Conservation (phyloP, 257 asterid species). For the Buddleja alternifolia region DNA sequence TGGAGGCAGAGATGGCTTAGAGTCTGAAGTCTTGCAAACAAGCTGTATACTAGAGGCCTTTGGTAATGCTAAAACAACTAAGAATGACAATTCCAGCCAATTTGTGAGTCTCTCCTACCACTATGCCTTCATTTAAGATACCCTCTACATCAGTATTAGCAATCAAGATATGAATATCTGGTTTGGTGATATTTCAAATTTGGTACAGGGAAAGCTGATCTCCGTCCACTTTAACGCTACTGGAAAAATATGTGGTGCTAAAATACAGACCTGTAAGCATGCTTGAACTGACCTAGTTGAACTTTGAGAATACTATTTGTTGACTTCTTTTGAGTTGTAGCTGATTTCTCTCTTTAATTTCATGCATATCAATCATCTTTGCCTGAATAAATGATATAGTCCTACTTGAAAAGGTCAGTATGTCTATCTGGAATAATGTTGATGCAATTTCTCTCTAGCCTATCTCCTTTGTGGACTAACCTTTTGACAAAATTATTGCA, state of each 20-base stretch:
- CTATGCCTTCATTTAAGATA: conserved; percentile 20
- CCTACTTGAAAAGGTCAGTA: conserved; percentile 89
- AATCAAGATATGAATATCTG: conserved; percentile 22
- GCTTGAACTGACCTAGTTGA: conserved; percentile 29
- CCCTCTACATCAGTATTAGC: conserved; percentile 1
- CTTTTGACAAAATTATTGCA: conserved; percentile 27
- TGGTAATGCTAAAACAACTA: conserved; percentile 93
- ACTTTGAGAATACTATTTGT: conserved; percentile 6
- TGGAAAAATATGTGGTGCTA: conserved; percentile 81
- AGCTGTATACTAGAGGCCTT: conserved; percentile 88
- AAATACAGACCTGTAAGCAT: conserved; percentile 84
- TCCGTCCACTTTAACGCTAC: conserved; percentile 72
- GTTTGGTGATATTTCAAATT: conserved; percentile 27
- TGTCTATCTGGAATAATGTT: conserved; percentile 24
- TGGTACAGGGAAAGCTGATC: conserved; percentile 78
- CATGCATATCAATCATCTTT: conserved; percentile 40
- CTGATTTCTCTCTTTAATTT: conserved; percentile 44
- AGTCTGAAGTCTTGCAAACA: conserved; percentile 71
- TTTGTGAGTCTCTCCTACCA: conserved; percentile 65
- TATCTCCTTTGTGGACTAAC: conserved; percentile 37
- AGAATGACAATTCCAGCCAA: conserved; percentile 88
- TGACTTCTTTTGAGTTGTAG: conserved; percentile 26
- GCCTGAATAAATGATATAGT: conserved; percentile 51
- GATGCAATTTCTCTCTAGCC: conserved; percentile 27
- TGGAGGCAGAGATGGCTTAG: conserved; percentile 70